Percentiles rank a stretch among this genome's conserved stretches.
phyloP scores from a whole-genome alignment of 108 stramenopile genomes.

The Skeletonema costatum region DNA sequence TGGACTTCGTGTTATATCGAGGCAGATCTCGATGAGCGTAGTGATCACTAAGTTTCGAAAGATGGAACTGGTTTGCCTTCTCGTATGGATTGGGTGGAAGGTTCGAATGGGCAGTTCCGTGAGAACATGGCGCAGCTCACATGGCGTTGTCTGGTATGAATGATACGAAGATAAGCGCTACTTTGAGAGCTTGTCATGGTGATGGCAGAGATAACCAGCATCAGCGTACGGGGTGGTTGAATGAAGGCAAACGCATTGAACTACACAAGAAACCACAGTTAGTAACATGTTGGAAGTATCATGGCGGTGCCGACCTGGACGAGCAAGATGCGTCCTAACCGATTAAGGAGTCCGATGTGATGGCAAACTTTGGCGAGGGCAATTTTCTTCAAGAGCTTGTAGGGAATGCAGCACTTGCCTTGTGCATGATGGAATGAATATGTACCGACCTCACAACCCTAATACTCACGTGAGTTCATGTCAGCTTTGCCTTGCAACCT shows the following conservation, averaged over 20 bases:
- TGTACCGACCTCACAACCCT: background rate
- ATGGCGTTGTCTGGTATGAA: too few species aligned
- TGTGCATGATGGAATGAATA: constrained; percentile 11
- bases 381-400: background rate
- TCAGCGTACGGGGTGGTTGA: background rate
- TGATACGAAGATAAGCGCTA: too few species aligned
- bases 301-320: background rate
- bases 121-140: too few species aligned
- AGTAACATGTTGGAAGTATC: background rate
- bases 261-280: constrained; percentile 4
- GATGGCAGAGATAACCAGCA: constrained; percentile 4
- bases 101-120: too few species aligned
- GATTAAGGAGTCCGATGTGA: constrained; percentile 1
- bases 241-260: background rate
- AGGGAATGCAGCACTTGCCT: background rate
- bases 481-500: too few species aligned
- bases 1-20: too few species aligned
- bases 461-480: background rate
- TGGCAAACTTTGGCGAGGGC: background rate
- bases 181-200: background rate
- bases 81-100: too few species aligned
- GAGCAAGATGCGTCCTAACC: background rate
- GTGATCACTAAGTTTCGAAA: too few species aligned
- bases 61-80: too few species aligned
- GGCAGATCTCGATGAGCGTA: too few species aligned